Evolutionary conservation across 75 land plant species (phyloP).

Genomic region (Ceratopteris richardii): DNA sequence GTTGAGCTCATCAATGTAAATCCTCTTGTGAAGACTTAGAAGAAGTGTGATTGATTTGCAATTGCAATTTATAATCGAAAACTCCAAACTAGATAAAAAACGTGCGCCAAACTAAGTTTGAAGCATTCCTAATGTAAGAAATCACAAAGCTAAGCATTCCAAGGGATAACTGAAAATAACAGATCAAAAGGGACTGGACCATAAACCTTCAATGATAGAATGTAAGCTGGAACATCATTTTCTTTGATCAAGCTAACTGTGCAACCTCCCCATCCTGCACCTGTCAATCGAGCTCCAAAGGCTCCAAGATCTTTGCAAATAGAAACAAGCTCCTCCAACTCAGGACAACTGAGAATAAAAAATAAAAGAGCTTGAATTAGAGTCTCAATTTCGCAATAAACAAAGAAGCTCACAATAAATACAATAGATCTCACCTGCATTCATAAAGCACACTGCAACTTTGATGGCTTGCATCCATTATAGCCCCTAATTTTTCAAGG

Average conservation of each 20-base stretch:
- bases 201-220: constrained; percentile 71
- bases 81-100: too few relatives aligned
- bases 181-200: too few relatives aligned
- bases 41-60: too few relatives aligned
- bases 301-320: constrained; percentile 70
- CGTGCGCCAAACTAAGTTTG: too few relatives aligned
- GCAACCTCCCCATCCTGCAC: constrained; percentile 99
- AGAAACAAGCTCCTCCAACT: constrained; percentile 84
- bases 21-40: too few relatives aligned
- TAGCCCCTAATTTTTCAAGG: constrained; percentile 70
- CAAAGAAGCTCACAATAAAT: neutral
- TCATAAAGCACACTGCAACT: constrained; percentile 94
- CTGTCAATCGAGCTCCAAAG: constrained; percentile 89
- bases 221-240: constrained; percentile 66
- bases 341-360: constrained; percentile 63
- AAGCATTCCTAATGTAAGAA: too few relatives aligned
- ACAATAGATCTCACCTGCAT: constrained; percentile 65
- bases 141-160: too few relatives aligned
- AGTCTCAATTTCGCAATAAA: constrained; percentile 1
- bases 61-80: too few relatives aligned
- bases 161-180: too few relatives aligned
- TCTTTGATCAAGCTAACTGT: constrained; percentile 83
- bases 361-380: constrained; percentile 1
- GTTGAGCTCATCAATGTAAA: too few relatives aligned
- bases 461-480: constrained; percentile 92